Evolutionary conservation across 106 monocot species (phyloP).

Genomic region (Dioscorea alata): DNA sequence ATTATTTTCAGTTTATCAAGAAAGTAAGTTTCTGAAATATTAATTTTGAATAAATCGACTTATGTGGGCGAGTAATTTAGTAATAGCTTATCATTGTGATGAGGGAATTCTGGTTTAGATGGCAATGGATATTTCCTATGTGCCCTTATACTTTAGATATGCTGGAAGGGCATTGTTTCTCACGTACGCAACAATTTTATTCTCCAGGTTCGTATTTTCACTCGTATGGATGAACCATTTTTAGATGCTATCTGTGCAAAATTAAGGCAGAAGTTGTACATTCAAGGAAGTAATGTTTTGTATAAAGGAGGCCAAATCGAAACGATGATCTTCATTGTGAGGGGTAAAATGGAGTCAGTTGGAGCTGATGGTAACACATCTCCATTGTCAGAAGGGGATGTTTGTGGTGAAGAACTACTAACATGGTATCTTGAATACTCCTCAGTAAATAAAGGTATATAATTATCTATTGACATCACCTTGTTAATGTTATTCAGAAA

Average conservation of each 20-base stretch:
- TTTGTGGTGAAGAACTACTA: slow-evolving; percentile 93
- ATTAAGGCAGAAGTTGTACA: slow-evolving; percentile 68
- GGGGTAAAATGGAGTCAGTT: slow-evolving; percentile 71
- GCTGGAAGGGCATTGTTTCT: too few species aligned
- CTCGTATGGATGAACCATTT: slow-evolving; percentile 68
- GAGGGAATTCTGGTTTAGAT: too few species aligned
- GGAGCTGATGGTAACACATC: slow-evolving; percentile 52
- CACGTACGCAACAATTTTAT: too few species aligned
- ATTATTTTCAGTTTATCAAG: slow-evolving; percentile 31
- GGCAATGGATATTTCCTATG: too few species aligned
- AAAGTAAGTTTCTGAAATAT: slow-evolving; percentile 15
- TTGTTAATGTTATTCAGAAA: not conserved
- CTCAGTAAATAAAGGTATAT: slow-evolving; percentile 56
- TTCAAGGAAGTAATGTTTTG: slow-evolving; percentile 61
- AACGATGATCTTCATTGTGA: slow-evolving; percentile 88
- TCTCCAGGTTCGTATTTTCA: slow-evolving; percentile 70
- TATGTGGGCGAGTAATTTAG: not conserved
- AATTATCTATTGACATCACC: not conserved
- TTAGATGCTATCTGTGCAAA: slow-evolving; percentile 67
- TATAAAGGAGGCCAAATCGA: slow-evolving; percentile 62
- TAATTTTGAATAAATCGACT: not conserved
- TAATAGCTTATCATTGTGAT: too few species aligned
- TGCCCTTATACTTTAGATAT: too few species aligned
- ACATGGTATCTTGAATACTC: slow-evolving; percentile 87
- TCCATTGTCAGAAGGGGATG: slow-evolving; percentile 75